Evolutionary conservation across 305 asterid species (phyloP), one percentile per base, ranked within the genome.

Genomic region (Fraxinus xanthoxyloides): DNA sequence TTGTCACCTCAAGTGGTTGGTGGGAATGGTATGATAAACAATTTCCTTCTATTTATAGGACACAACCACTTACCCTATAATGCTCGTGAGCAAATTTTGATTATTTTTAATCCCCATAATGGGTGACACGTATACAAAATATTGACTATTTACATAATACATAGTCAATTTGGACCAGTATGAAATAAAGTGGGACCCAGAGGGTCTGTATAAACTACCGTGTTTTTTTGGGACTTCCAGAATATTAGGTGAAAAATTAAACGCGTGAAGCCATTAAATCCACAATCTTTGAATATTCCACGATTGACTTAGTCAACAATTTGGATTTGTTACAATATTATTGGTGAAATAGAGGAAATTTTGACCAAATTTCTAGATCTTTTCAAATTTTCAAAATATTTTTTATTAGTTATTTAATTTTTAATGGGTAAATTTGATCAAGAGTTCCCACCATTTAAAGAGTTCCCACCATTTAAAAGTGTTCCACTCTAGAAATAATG

Each of bases 21-120:
- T 65, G 54, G 23, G 8, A 0, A 77, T 77, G 69, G 76, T 24
- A 67, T 4, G 43, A 51, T 78, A 3, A 6, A 24, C 63, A 59
- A 23, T 15, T 40, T 59, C 35, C 5, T 21, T 79, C 12, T 86
- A 84, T 87, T 77, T 86, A 84, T 86, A 86, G 84, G 61, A 28
- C 19, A 40, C 15, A 43, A 9, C 21, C 0, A 17, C 7, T 4
- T 17, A 4, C 21, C 21, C 7, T 15, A 4, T 15, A 15, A 3
- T 51, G 23, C 23, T 23, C 23, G 30, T 31, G 46, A 21, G 8
- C 36, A 61, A 46, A 75, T 48, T 54, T 54, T 59, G 82, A 82
- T 74, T 63, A 36, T 31, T 24, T 79, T 40, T 80, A 79, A 75
- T 40, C 28, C 77, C 75, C 72, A 79, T 15, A 7, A 15, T 19